phyloP scores from a whole-genome alignment of 2,329 filamentous ascomycete species.

The Grosmannia serpens region DNA sequence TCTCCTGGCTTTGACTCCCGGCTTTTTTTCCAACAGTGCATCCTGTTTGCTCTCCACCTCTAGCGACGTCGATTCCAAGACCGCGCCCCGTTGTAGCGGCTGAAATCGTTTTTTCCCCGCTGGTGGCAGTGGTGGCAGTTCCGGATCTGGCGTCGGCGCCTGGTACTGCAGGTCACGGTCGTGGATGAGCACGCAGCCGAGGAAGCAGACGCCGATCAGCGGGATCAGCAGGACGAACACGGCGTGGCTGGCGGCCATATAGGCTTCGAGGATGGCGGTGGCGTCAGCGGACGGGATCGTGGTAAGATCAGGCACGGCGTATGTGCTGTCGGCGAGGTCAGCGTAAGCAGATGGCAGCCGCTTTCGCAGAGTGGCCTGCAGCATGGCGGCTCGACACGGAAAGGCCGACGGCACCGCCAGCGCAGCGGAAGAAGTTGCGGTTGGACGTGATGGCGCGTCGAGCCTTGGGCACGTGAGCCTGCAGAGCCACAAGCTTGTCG shows the following conservation, averaged over 20 bases:
- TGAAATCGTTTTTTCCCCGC: not conserved
- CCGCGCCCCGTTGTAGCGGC: not conserved
- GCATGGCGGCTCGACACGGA: slow-evolving; percentile 18
- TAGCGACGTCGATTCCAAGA: not conserved
- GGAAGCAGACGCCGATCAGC: slow-evolving; percentile 38
- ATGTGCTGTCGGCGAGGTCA: slow-evolving; percentile 17
- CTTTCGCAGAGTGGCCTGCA: slow-evolving; percentile 17
- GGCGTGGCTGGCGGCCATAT: slow-evolving; percentile 33
- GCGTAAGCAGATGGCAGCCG: slow-evolving; percentile 8
- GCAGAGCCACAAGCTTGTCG: slow-evolving; percentile 20
- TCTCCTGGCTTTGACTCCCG: not conserved
- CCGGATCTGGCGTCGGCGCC: not conserved
- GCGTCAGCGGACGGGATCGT: not conserved
- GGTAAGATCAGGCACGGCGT: slow-evolving; percentile 15
- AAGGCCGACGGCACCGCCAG: slow-evolving; percentile 25
- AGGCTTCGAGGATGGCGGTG: slow-evolving; percentile 15
- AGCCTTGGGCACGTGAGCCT: slow-evolving; percentile 23
- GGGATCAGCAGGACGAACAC: slow-evolving; percentile 47
- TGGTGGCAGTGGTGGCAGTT: not conserved
- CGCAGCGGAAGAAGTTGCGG: slow-evolving; percentile 26
- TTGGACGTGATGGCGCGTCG: slow-evolving; percentile 25
- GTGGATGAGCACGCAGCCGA: slow-evolving; percentile 38
- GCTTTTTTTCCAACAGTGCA: not conserved
- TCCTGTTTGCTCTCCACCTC: not conserved
- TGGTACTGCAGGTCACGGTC: slow-evolving; percentile 30